Conservation (phyloP, 257 asterid species). For the Jaltomata sinuosa region DNA sequence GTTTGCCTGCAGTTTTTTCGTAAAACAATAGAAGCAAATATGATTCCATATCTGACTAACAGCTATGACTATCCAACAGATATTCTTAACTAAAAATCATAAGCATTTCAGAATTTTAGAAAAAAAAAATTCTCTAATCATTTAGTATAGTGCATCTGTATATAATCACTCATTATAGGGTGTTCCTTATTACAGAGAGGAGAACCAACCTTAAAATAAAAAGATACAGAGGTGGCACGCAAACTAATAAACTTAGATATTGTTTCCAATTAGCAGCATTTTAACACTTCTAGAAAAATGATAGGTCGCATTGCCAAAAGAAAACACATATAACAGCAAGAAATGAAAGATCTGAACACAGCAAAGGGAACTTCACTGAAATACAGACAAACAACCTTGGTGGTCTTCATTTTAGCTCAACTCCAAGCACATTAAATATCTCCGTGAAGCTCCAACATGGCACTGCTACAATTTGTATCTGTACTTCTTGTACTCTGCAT, state of each 20-base stretch:
- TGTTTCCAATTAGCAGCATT: neutral
- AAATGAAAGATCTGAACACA: neutral
- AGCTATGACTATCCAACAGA: neutral
- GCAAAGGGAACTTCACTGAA: neutral
- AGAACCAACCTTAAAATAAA: neutral
- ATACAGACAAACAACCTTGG: neutral
- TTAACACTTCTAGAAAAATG: neutral
- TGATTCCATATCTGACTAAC: neutral
- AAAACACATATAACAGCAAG: neutral
- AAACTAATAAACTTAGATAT: neutral
- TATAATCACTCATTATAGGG: neutral
- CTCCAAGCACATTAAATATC: neutral
- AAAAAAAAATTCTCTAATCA: neutral
- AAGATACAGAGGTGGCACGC: neutral
- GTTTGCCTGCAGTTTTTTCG: conserved; percentile 27
- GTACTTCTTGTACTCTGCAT: neutral
- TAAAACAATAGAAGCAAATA: neutral
- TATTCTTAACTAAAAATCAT: neutral
- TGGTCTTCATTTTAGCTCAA: conserved; percentile 6
- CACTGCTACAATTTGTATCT: neutral
- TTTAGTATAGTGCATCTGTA: neutral
- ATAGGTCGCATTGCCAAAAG: neutral
- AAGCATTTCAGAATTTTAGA: neutral
- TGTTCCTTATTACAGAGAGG: neutral
- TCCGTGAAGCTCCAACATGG: neutral